phyloP scores from a whole-genome alignment of 148 eudicot genomes.

The Rhododendron ferrugineum region DNA sequence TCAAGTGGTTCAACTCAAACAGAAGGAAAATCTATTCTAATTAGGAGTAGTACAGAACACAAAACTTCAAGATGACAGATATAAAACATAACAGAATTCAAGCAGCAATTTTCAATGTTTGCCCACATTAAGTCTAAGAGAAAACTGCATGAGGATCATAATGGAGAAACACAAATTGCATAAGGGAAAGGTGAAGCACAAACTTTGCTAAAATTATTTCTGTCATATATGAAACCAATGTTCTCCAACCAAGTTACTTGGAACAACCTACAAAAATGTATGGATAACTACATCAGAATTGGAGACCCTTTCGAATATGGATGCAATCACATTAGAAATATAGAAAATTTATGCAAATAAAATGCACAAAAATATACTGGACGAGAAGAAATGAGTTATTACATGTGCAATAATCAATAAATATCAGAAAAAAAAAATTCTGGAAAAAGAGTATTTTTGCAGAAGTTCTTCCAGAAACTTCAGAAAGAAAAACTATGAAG shows the following conservation, averaged over 20 bases:
- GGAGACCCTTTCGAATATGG: not conserved
- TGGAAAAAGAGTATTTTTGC: not conserved
- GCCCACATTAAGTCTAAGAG: not conserved
- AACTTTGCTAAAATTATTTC: slow-evolving; percentile 66
- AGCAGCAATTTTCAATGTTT: not conserved
- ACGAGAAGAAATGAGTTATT: not conserved
- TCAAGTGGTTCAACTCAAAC: not conserved
- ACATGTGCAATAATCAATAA: not conserved
- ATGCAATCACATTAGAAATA: not conserved
- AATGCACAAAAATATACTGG: not conserved
- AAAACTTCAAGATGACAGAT: not conserved
- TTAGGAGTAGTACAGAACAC: not conserved
- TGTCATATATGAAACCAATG: slow-evolving; percentile 85
- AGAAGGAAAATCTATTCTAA: not conserved
- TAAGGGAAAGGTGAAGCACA: slow-evolving; percentile 34
- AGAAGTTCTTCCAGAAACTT: not conserved
- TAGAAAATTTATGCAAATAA: not conserved
- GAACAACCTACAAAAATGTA: slow-evolving; percentile 80
- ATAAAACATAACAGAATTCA: slow-evolving; percentile 2
- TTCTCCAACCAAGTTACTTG: slow-evolving; percentile 87
- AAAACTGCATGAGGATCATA: not conserved
- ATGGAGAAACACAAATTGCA: slow-evolving; percentile 1
- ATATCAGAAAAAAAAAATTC: not conserved
- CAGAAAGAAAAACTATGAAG: not conserved
- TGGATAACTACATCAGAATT: slow-evolving; percentile 35